Evolutionary conservation across 2,329 filamentous ascomycete genomes (phyloP).

Genomic region (Colletotrichum eremochloae): DNA sequence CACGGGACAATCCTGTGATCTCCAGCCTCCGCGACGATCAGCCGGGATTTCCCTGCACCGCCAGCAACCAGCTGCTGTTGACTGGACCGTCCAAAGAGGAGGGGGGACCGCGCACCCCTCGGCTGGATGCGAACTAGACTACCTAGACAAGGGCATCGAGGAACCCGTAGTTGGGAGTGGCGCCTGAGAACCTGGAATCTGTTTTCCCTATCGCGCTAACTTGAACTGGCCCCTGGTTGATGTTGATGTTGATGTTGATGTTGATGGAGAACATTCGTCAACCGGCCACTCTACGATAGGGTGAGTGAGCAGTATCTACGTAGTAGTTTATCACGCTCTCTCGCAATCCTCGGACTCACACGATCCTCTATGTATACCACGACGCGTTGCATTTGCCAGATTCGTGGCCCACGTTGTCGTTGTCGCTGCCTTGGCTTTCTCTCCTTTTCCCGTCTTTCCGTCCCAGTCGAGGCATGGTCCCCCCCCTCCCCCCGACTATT

Average conservation of each 20-base stretch:
- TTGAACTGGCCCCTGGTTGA: slow-evolving; percentile 4
- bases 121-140: slow-evolving; percentile 27
- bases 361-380: background rate
- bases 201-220: slow-evolving; percentile 28
- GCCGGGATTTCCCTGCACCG: slow-evolving; percentile 39
- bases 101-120: slow-evolving; percentile 23
- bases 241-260: slow-evolving; percentile 11
- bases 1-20: slow-evolving; percentile 44
- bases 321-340: background rate
- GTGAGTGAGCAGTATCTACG: background rate
- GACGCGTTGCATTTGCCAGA: slow-evolving; percentile 10
- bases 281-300: background rate
- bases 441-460: background rate
- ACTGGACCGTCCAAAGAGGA: slow-evolving; percentile 20
- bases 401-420: slow-evolving; percentile 7
- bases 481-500: slow-evolving; percentile 5
- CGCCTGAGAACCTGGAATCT: slow-evolving; percentile 19
- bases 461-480: slow-evolving; percentile 20
- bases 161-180: slow-evolving; percentile 25
- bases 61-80: slow-evolving; percentile 19
- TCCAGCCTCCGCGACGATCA: slow-evolving; percentile 44
- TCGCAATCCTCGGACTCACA: background rate
- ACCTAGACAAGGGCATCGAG: background rate
- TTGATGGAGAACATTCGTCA: background rate
- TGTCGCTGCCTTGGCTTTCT: slow-evolving; percentile 7